phyloP scores from a whole-genome alignment of 495 filamentous ascomycete genomes.

The Aspergillus ostianus region DNA sequence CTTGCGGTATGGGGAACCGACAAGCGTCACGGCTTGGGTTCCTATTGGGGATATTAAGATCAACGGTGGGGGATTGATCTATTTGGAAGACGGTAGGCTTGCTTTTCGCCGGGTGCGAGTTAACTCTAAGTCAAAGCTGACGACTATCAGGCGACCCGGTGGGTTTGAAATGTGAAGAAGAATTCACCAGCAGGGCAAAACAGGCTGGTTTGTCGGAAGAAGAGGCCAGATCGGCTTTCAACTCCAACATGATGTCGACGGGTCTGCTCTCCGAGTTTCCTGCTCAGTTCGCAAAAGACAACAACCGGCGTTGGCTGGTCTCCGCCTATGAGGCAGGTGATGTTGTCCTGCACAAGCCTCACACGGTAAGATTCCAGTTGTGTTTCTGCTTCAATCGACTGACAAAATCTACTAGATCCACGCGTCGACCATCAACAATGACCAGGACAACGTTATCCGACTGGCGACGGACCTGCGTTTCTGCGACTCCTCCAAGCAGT shows the following conservation, averaged over 20 bases:
- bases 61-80: constrained; percentile 60
- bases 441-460: constrained; percentile 53
- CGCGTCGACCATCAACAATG: constrained; percentile 54
- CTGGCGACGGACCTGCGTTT: constrained; percentile 59
- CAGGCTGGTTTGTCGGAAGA: constrained; percentile 46
- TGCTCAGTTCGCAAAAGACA: constrained; percentile 40
- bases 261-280: constrained; percentile 48
- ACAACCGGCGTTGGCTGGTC: constrained; percentile 52
- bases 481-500: constrained; percentile 48
- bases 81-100: constrained; percentile 50
- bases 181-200: constrained; percentile 46
- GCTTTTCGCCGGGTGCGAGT: constrained; percentile 3
- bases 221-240: constrained; percentile 53
- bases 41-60: constrained; percentile 60
- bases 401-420: constrained; percentile 43
- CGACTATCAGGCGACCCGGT: constrained; percentile 30
- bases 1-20: constrained; percentile 56
- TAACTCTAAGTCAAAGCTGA: neutral
- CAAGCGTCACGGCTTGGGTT: constrained; percentile 61
- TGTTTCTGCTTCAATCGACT: neutral
- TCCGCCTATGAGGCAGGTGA: constrained; percentile 60
- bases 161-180: constrained; percentile 47
- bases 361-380: constrained; percentile 36
- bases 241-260: constrained; percentile 55
- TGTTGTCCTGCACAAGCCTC: constrained; percentile 59